Conservation (phyloP, 805 yeast species). For the Suhomyces sp. region DNA sequence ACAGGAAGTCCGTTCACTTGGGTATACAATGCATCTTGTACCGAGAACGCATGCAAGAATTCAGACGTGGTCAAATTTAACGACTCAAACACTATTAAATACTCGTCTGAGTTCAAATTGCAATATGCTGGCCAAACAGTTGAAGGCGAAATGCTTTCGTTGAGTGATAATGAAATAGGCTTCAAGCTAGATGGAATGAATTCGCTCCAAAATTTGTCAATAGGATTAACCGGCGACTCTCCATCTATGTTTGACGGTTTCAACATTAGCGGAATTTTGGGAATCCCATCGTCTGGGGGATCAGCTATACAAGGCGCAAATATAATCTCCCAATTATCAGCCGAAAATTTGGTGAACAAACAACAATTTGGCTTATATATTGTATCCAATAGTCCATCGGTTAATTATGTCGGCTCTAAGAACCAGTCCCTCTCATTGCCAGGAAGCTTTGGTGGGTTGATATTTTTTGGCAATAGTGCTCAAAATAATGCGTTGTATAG, state of each 20-base stretch:
- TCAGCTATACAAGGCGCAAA: slow-evolving; percentile 32
- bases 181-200: slow-evolving; percentile 33
- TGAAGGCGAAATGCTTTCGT: slow-evolving; percentile 43
- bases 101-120: slow-evolving; percentile 41
- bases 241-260: slow-evolving; percentile 53
- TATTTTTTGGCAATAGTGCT: slow-evolving; percentile 23
- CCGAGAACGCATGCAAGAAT: slow-evolving; percentile 38
- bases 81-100: slow-evolving; percentile 12
- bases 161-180: slow-evolving; percentile 25
- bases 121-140: slow-evolving; percentile 55
- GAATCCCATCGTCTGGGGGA: slow-evolving; percentile 39
- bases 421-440: slow-evolving; percentile 29
- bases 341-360: slow-evolving; percentile 30
- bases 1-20: slow-evolving; percentile 66
- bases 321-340: slow-evolving; percentile 38
- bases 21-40: slow-evolving; percentile 56
- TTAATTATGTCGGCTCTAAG: slow-evolving; percentile 12
- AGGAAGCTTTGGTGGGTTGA: slow-evolving; percentile 23
- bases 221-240: slow-evolving; percentile 54
- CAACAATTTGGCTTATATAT: slow-evolving; percentile 37
- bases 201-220: slow-evolving; percentile 30
- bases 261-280: slow-evolving; percentile 58
- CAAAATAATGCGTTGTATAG: slow-evolving; percentile 11
- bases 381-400: slow-evolving; percentile 12
- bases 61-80: slow-evolving; percentile 23